Evolutionary conservation across 306 rosid species (phyloP).

Genomic region (Canavalia gladiata): DNA sequence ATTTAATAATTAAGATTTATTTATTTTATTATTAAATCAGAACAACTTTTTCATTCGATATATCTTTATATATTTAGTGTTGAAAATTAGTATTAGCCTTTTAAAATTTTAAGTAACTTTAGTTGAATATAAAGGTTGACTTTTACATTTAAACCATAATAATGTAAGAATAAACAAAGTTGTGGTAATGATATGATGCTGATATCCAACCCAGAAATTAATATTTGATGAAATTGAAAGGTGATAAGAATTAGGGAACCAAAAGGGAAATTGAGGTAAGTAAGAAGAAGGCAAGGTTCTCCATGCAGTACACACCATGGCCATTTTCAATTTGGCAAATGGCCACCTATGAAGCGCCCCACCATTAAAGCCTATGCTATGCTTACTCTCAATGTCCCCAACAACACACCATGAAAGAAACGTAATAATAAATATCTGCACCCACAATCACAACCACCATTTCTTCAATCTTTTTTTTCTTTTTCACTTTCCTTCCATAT

Average conservation of each 20-base stretch:
- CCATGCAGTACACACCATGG: background rate
- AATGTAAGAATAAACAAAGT: slow-evolving; percentile 10
- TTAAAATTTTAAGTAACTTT: background rate
- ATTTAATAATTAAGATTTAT: too few species aligned
- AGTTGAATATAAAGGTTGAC: slow-evolving; percentile 29
- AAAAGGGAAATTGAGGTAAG: background rate
- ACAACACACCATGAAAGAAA: background rate
- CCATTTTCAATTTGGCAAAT: background rate
- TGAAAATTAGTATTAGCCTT: background rate
- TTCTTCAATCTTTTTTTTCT: background rate
- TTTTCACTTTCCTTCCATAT: slow-evolving; percentile 9
- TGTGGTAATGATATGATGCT: slow-evolving; percentile 10
- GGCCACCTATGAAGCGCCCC: slow-evolving; percentile 18
- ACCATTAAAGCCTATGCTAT: slow-evolving; percentile 30
- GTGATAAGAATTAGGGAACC: slow-evolving; percentile 3
- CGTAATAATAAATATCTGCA: slow-evolving; percentile 28
- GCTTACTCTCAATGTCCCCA: slow-evolving; percentile 24
- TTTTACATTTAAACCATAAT: background rate
- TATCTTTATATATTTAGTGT: too few species aligned
- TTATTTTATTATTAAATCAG: too few species aligned
- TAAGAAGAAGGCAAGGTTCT: background rate
- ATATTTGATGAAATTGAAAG: slow-evolving; percentile 15
- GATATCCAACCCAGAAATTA: slow-evolving; percentile 32
- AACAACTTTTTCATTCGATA: too few species aligned
- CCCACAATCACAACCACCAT: slow-evolving; percentile 30